A percentile compares a stretch with the other conserved stretches of the same genome.
Evolutionary conservation across 2,329 filamentous ascomycete species (phyloP).

Genomic region (Penicillium sp.): DNA sequence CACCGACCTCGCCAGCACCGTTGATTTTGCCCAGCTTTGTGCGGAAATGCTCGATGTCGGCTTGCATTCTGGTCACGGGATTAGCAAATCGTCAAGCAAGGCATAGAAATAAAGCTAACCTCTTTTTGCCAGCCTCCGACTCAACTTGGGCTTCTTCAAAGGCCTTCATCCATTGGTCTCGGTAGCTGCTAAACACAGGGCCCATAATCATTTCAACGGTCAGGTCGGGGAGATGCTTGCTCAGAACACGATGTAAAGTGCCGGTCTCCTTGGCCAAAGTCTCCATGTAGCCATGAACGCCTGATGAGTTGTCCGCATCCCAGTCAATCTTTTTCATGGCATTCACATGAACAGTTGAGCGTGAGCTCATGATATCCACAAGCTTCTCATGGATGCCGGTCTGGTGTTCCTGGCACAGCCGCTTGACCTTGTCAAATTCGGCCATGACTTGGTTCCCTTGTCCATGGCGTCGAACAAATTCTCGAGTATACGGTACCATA

Average conservation of each 20-base stretch:
- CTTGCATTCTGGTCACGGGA: conserved; percentile 60
- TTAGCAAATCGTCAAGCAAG: conserved; percentile 10
- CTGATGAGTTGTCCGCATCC: conserved; percentile 54
- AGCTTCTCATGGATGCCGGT: conserved; percentile 88
- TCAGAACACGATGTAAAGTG: conserved; percentile 78
- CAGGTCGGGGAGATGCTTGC: conserved; percentile 74
- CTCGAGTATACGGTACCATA: conserved; percentile 83
- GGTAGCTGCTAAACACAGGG: conserved; percentile 79
- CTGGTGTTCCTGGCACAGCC: conserved; percentile 84
- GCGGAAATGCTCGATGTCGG: conserved; percentile 72
- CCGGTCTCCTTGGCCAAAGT: conserved; percentile 81
- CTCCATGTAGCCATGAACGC: conserved; percentile 75
- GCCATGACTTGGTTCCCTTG: conserved; percentile 60
- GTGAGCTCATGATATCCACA: conserved; percentile 84
- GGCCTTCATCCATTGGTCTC: conserved; percentile 71
- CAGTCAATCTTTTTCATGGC: conserved; percentile 73
- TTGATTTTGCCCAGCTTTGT: conserved; percentile 72
- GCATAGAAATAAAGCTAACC: conserved; percentile 52
- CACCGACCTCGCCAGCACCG: conserved; percentile 71
- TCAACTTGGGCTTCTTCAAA: conserved; percentile 64
- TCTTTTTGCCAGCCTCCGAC: conserved; percentile 66
- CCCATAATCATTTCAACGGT: conserved; percentile 80
- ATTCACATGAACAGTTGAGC: conserved; percentile 71
- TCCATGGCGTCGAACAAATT: conserved; percentile 80
- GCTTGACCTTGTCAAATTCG: conserved; percentile 85